A percentile compares a stretch with the other conserved stretches of the same genome.
Evolutionary conservation across 306 rosid species (phyloP).

Genomic region (Prunus mira): DNA sequence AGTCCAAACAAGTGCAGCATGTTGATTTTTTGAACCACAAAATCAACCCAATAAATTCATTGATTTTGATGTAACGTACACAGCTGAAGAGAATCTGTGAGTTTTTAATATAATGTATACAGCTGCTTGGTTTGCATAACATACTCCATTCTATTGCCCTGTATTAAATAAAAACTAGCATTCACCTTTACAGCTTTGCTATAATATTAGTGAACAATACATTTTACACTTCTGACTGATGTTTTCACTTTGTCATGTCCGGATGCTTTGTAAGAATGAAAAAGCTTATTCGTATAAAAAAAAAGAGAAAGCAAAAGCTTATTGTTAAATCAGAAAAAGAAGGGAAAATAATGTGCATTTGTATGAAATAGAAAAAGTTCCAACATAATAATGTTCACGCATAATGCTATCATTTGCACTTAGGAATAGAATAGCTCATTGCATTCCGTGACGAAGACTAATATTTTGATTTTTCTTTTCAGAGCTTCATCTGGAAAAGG

Average conservation of each 20-base stretch:
- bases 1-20: background rate
- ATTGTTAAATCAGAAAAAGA: background rate
- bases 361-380: background rate
- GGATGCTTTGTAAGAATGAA: background rate
- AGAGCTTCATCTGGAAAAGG: constrained; percentile 86
- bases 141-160: background rate
- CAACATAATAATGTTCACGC: background rate
- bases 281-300: no score
- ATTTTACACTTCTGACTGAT: no score
- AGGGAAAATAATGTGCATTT: background rate
- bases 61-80: no score
- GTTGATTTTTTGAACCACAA: no score
- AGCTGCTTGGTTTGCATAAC: background rate
- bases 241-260: no score
- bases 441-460: background rate
- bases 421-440: background rate
- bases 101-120: background rate
- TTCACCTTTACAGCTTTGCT: background rate
- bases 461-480: constrained; percentile 30
- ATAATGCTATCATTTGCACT: background rate
- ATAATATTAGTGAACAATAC: no score
- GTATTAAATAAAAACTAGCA: background rate
- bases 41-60: no score
- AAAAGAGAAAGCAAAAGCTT: background rate
- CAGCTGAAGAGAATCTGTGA: background rate